Conservation (phyloP, 495 filamentous ascomycete genomes). For the Penicillium canariense region DNA sequence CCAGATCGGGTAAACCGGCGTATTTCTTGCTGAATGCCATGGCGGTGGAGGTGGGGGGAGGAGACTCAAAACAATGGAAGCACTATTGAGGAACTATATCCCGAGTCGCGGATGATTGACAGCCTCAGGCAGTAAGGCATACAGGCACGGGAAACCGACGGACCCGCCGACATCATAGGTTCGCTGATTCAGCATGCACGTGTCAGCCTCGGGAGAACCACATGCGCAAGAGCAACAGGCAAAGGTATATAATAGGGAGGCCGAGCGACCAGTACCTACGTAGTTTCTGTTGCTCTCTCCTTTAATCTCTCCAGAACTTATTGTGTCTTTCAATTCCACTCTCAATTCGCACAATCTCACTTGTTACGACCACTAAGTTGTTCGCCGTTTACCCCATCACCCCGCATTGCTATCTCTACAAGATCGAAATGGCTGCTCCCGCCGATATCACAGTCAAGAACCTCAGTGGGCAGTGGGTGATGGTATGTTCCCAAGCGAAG, state of each 20-base stretch:
- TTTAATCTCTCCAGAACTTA: not conserved
- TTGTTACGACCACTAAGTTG: not conserved
- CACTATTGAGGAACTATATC: constrained; percentile 6
- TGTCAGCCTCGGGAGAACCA: constrained; percentile 29
- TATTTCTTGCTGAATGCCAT: constrained; percentile 70
- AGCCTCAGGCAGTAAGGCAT: not conserved
- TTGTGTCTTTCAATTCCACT: not conserved
- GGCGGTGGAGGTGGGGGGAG: constrained; percentile 9
- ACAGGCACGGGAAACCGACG: not conserved
- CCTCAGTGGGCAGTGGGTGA: constrained; percentile 72
- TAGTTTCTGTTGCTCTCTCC: not conserved
- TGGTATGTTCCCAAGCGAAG: constrained; percentile 53
- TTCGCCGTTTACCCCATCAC: constrained; percentile 6
- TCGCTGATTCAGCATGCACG: constrained; percentile 23
- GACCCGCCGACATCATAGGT: not conserved
- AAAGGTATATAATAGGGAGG: constrained; percentile 13
- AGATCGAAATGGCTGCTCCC: constrained; percentile 77
- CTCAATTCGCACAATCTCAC: not conserved
- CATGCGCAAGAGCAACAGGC: constrained; percentile 8
- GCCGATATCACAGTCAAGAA: constrained; percentile 66
- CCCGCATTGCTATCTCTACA: constrained; percentile 17
- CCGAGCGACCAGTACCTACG: constrained; percentile 1
- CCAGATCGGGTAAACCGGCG: constrained; percentile 79
- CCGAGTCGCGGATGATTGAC: not conserved
- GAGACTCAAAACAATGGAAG: constrained; percentile 17